Evolutionary conservation across 352 stramenopile species (phyloP), one percentile per base, ranked within the genome.

Genomic region (Thraustochytrium striatum): DNA sequence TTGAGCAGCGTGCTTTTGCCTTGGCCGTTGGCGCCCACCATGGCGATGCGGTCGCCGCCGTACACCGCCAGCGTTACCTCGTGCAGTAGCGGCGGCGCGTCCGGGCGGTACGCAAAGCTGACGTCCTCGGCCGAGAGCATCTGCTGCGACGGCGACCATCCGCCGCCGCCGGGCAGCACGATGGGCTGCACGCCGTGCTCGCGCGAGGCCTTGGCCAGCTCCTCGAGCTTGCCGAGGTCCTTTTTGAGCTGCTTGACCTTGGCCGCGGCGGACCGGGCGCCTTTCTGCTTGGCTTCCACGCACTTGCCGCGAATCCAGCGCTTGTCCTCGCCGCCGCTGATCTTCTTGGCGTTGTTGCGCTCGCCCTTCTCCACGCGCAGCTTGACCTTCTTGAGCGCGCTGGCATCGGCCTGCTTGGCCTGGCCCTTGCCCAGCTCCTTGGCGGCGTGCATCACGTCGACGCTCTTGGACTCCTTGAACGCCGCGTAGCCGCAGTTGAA

Each of bases 1-100:
- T 98, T 98, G 84, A 98, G 98, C 81, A 98, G 93, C 69, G 95
- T 98, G 72, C 90, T 97, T 86, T 98, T 98, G 79, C 95, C 95
- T 47, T 93, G 93, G 72, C 95, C 95, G 82, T 98, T 98, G 47
- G 91, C 91, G 75, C 95, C 94, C 47, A 98, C 95, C 75, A 96
- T 95, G n/a, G 92, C 95, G 47, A 98, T 91, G 85, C 95, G 93
- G 68, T 94, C 98, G 16, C 90, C 93, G 61, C 44, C 52, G 36
- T 75, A 75, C 7, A 75, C 13, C n/a, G 28, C 94, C 33, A 98
- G 86, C 28, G 92, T 97, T 28, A 98, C 88, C 84, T 97, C 93
- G 9, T 97, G 85, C 41, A 89, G 91, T 69, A 98, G 25, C 5
- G 25, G 41, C 0, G 50, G 52, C 9, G 21, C 44, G 5, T 41